Evolutionary conservation across 768 basidiomycete species (phyloP).

Genomic region (Amanita phalloides): DNA sequence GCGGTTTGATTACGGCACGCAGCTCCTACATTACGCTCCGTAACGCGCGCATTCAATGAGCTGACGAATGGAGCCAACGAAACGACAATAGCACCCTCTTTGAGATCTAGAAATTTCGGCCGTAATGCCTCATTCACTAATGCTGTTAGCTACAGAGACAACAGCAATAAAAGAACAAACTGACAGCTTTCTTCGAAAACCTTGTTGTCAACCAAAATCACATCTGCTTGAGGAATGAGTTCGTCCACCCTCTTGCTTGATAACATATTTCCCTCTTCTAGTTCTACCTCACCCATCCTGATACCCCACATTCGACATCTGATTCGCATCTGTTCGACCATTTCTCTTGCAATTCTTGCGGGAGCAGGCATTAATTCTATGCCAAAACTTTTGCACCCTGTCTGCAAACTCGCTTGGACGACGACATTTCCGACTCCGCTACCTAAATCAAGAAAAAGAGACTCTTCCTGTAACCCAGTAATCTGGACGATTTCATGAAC

Average conservation of each 20-base stretch:
- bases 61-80: slow-evolving; percentile 82
- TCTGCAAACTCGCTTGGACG: slow-evolving; percentile 72
- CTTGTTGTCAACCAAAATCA: slow-evolving; percentile 87
- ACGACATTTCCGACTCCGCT: slow-evolving; percentile 83
- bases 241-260: slow-evolving; percentile 52
- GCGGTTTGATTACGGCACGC: background rate
- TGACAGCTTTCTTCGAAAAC: slow-evolving; percentile 65
- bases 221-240: slow-evolving; percentile 73
- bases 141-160: slow-evolving; percentile 5
- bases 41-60: slow-evolving; percentile 60
- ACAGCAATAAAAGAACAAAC: slow-evolving; percentile 18
- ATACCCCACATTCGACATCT: slow-evolving; percentile 93
- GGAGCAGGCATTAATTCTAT: slow-evolving; percentile 72
- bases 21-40: slow-evolving; percentile 66
- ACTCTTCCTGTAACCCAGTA: slow-evolving; percentile 45
- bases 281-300: slow-evolving; percentile 58
- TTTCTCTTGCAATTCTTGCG: slow-evolving; percentile 66
- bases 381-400: slow-evolving; percentile 69
- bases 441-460: slow-evolving; percentile 76
- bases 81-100: slow-evolving; percentile 85
- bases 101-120: slow-evolving; percentile 88
- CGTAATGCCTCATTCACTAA: slow-evolving; percentile 81
- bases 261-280: slow-evolving; percentile 84
- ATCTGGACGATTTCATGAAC: slow-evolving; percentile 59
- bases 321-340: slow-evolving; percentile 62